Base-by-base conservation (phyloP, 2,329 filamentous ascomycete species). In the Dothistroma pini region DNA sequence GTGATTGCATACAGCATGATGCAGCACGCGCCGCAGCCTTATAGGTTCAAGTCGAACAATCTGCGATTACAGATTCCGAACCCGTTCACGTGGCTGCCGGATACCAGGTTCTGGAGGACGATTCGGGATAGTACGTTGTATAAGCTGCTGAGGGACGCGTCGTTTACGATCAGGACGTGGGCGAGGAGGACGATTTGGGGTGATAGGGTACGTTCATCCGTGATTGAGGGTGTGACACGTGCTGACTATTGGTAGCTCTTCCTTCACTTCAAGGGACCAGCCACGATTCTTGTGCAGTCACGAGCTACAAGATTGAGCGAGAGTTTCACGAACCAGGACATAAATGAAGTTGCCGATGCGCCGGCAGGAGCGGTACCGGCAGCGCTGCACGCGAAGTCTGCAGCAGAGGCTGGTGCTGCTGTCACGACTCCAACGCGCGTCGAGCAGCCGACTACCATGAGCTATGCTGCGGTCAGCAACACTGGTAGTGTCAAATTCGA, bases 1-100 rank as follows among this genome's bases (percentile, higher is more conserved):
- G 87, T 99, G 3, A 86, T 97, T 14, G 95, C 95, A 22, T 99
- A 99, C 78, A 88, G 89, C 3, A 83, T 95, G 54, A 87, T 86
- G 56, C 84, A 86, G 59, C 84, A 86, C 58, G 84, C 86, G 8
- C 95, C 95, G 7, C 81, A 86, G 44, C 91, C 93, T 4, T 97
- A 96, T 80, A 87, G 93, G 48, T 90, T 99, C 76, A 91, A 89
- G 76, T 89, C 90, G 1, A 89, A 86, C 44, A 83, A 80, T 53
- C 75, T 96, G 58, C 84, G 86, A 57, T 84, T 97, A 62, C 91
- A 96, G 74, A 80, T 96, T 0, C 95, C 95, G 2, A 81, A 80
- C 38, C 72, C 88, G 0, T 85, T 85, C 10, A 79, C 81, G 11
- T 81, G 88, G 68, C 75, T 96, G 6, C 86, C 89, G 32, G 86